Conservation (phyloP, 306 rosid genomes). For the Geum urbanum region DNA sequence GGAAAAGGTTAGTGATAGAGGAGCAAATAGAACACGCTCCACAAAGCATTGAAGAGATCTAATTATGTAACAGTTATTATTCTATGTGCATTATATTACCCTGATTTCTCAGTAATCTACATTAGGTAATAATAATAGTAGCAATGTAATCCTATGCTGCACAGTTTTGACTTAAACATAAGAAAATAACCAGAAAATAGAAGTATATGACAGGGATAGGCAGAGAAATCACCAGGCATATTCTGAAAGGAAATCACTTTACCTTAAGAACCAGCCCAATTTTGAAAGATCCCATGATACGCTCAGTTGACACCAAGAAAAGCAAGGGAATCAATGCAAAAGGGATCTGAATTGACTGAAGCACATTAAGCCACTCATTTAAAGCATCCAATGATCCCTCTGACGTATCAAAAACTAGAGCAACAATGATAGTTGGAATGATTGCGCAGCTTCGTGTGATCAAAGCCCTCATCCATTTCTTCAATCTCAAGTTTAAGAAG, state of each 20-base stretch:
- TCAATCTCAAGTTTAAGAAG: conserved; percentile 74
- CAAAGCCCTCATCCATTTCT: conserved; percentile 87
- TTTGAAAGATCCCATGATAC: conserved; percentile 78
- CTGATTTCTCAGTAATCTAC: not conserved
- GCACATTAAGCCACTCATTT: conserved; percentile 97
- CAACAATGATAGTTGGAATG: conserved; percentile 79
- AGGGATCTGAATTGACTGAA: conserved; percentile 94
- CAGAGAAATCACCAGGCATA: not conserved
- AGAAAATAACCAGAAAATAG: not conserved
- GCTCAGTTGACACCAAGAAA: conserved; percentile 87
- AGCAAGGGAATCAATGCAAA: conserved; percentile 96
- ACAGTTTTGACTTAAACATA: not conserved
- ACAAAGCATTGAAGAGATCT: not conserved
- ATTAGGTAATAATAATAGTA: not conserved
- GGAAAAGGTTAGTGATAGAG: not conserved
- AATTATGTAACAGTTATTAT: no score
- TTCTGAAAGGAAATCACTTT: conserved; percentile 8
- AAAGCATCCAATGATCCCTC: conserved; percentile 64
- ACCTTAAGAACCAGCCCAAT: conserved; percentile 83
- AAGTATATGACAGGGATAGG: not conserved
- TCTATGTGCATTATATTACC: not conserved
- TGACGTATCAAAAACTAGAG: conserved; percentile 71
- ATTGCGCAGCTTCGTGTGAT: conserved; percentile 89
- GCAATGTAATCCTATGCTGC: not conserved
- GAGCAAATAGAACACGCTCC: not conserved